phyloP scores from a whole-genome alignment of 345 rosid genomes.

The Hibiscus tridactylites region DNA sequence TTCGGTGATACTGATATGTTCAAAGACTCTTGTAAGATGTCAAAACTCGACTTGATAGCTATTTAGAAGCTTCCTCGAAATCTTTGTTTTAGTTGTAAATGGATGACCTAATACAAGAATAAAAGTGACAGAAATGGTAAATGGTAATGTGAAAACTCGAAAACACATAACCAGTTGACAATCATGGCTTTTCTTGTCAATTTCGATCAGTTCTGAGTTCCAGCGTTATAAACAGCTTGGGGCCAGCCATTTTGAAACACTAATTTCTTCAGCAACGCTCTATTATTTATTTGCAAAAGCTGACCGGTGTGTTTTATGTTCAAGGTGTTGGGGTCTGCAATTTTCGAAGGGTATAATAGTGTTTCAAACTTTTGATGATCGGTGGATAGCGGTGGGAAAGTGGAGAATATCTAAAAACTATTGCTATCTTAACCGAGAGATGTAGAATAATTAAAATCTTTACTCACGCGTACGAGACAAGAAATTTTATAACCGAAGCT shows the following conservation, averaged over 20 bases:
- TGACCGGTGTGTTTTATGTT: too few relatives aligned
- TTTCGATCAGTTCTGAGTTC: neutral
- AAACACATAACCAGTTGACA: neutral
- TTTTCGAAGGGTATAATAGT: too few relatives aligned
- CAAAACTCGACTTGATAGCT: conserved; percentile 15
- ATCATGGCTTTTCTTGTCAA: neutral
- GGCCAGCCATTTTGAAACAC: neutral
- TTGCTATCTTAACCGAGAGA: too few relatives aligned
- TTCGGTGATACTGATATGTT: neutral
- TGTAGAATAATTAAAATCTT: too few relatives aligned
- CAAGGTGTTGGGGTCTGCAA: too few relatives aligned
- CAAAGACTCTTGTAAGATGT: conserved; percentile 7
- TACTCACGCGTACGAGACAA: too few relatives aligned
- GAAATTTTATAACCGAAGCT: too few relatives aligned
- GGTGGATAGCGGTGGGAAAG: too few relatives aligned
- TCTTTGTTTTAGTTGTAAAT: neutral
- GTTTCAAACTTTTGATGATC: too few relatives aligned
- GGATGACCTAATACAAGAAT: conserved; percentile 19
- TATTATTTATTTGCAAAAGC: too few relatives aligned
- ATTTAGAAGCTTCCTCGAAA: conserved; percentile 5
- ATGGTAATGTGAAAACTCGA: neutral
- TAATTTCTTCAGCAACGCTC: too few relatives aligned
- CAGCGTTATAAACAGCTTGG: neutral
- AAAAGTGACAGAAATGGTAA: neutral
- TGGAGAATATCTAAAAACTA: too few relatives aligned